Base-by-base conservation (phyloP, 305 asterid genomes). In the Fraxinus latifolia region DNA sequence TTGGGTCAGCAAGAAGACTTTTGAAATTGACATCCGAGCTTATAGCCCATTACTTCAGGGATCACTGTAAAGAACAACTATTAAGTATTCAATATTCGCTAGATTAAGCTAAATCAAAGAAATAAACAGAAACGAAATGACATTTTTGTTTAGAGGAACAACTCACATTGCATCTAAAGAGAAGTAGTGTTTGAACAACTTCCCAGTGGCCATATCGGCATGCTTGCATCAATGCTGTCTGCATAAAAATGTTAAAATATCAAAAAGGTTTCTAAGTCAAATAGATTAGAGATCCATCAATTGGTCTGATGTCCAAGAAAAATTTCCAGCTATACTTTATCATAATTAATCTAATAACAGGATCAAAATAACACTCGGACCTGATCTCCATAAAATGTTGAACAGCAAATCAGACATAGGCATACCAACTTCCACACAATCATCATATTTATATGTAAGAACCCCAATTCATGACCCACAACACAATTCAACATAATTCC, bases 201-300 rank as follows among this genome's bases (percentile, higher is more conserved):
- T 94, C 97, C 97, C 99, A 94, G 78, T 90, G 97, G 42, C 94
- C 97, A 79, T 94, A 92, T 47, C 95, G 89, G 81, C 98, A 94
- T 0, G 96, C 98, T 87, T 93, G 96, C 98, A 93, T 95, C 92
- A 95, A 83, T 72, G 98, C 94, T 75, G 97, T 92, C 97, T 92
- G 83, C 83, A 79, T 36, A 60, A 77, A 55, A 71, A 77, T 17
- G 27, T 60, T 60, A 27, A 27, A 27, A 23, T 8, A 27, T 27
- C 6, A 67, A 25, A 25, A 25, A 67, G 31, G 5, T 8, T n/a
- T 21, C 29, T 7, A 39, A 87, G 70, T 70, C 65, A 78, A 55
- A 83, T 82, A 78, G 53, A 60, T 79, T 77, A 77, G 50, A 86
- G 82, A 88, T 82, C 83, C 84, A 85, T 67, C 81, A 79, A 80